These are phyloP conservation scores for Cytospora paraplurivora DNA, from an alignment of 2,329 filamentous ascomycete species.

Conservation along the genomic window DNA sequence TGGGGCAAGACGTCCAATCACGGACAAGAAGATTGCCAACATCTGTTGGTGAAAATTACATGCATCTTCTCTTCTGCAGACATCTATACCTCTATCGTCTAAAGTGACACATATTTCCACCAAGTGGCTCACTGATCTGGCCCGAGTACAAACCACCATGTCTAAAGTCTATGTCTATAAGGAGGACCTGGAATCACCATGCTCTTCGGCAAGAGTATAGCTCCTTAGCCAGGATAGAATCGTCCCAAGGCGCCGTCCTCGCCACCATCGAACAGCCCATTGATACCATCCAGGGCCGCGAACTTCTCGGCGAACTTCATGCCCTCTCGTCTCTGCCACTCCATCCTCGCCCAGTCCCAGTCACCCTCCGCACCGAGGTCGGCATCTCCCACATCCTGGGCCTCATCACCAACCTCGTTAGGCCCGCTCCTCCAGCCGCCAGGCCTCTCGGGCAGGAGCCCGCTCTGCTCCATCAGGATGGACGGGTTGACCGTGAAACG, in stretches of 20 bases:
- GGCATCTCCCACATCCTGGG: conserved; percentile 33
- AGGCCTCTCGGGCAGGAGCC: conserved; percentile 73
- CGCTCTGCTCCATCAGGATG: conserved; percentile 69
- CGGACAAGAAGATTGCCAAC: not conserved
- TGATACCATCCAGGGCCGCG: conserved; percentile 56
- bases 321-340: conserved; percentile 57
- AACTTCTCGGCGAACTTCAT: conserved; percentile 59
- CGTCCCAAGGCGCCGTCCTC: conserved; percentile 53
- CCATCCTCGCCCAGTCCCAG: conserved; percentile 63
- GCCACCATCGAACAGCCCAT: conserved; percentile 56
- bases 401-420: conserved; percentile 41
- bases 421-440: conserved; percentile 61
- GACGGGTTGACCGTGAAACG: conserved; percentile 84
- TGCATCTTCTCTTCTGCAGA: not conserved
- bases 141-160: not conserved
- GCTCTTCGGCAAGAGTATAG: not conserved
- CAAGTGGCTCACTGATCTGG: not conserved
- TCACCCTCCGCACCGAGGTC: conserved; percentile 42
- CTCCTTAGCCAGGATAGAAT: conserved; percentile 38
- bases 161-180: not conserved
- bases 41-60: conserved; percentile 4
- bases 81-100: not conserved
- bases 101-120: not conserved
- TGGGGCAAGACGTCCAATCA: not conserved
- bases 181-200: conserved; percentile 2